Base-by-base conservation (phyloP, 805 yeast species). In the Candida ovalis region DNA sequence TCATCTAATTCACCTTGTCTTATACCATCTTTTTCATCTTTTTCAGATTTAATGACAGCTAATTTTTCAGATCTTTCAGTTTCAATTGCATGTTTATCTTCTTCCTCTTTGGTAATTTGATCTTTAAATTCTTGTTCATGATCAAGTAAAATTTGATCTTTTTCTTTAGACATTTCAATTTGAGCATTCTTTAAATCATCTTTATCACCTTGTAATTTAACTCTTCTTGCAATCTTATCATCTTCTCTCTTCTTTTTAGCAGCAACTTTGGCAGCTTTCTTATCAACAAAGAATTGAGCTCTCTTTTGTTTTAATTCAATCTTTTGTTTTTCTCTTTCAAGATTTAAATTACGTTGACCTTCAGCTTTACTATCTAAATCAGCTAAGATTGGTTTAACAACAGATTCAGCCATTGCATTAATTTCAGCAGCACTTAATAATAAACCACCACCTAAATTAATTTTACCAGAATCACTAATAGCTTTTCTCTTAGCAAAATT, bases 381-480 rank as follows among this genome's bases (percentile, higher is more conserved):
- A 36, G 73, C 75, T 59, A 92, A 72, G 4, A 92, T 90, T 8
- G 99, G 99, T 55, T 78, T 75, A 49, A 94, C 96, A 60, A 87
- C 74, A 42, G 82, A 76, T 51, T 81, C 71, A 19, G 99, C 98
- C 71, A 92, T 78, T 44, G 76, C 76, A 54, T 88, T 85, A 52
- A 94, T 79, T 60, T 91, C 97, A 19, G 73, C 77, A 50, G 77
- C 85, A 36, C 86, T 74, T 77, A 92, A 80, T 60, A 76, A 79
- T 49, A 88, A 74, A 2, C 97, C 98, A 53, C 96, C 96, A 51
- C 99, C 99, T 53, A 92, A 69, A 60, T 88, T 76, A 58, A 89
- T 72, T 64, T 83, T 78, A 54, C 82, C 81, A 52, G 74, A 72
- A 43, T 61, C 56, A 41, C 62, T 61, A 12, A 43, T 51, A 8